Base-by-base conservation (phyloP, 805 yeast genomes). In the Kockiozyma suomiensis region DNA sequence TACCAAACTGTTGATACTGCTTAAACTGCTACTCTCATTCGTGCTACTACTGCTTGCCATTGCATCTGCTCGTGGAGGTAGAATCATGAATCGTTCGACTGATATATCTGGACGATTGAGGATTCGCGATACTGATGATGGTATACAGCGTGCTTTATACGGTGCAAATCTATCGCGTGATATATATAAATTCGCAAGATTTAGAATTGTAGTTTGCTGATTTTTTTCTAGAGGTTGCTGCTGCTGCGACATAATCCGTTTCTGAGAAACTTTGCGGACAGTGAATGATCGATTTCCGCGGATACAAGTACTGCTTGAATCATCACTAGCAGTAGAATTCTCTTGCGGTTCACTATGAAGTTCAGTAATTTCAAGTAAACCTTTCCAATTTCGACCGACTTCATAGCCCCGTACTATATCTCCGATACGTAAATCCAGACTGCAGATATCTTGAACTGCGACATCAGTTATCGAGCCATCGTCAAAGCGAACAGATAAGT, bases 341-440 rank as follows among this genome's bases (percentile, higher is more conserved):
- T 40, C 23, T n/a, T 13, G n/a, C 37, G 46, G 15, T 4, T n/a
- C 37, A 3, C 26, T 17, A 23, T 43, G 43, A 4, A 41, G 38
- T 32, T n/a, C 26, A 1, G 40, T 33, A 38, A 54, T 43, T 17
- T 41, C 54, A 17, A 50, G 46, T 38, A 37, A 25, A 1, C 46
- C 37, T 38, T 50, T 49, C 42, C 52, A 33, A 3, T 37, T 40
- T 25, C 37, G 33, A 2, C 32, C 42, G 7, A 49, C 12, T 23
- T 35, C 43, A 23, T 49, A 49, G 19, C 50, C 35, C 12, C 64
- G 62, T 19, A 59, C 58, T 13, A 45, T 25, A 28, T 57, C 62
- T 4, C 59, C 62, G 6, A 45, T 49, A 3, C 62, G 63, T 17
- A 61, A n/a, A 19, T 61, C 64, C 7, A 61, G 47, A 45, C 59